These are phyloP conservation scores for Eutypa lata DNA, from an alignment of 2,329 filamentous ascomycete genomes.

Conservation along the genomic window DNA sequence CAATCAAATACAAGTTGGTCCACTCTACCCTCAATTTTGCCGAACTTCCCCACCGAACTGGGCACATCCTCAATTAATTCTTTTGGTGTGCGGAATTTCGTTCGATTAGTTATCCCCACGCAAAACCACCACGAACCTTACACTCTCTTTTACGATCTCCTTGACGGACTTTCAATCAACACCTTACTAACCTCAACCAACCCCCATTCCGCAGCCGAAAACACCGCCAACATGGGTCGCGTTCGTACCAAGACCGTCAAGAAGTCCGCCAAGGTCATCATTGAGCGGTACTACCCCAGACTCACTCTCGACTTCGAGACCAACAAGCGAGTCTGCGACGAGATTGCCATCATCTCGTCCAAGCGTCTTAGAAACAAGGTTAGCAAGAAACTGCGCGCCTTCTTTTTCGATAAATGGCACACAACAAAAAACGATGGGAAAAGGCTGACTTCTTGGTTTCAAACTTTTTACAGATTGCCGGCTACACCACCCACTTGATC, in stretches of 20 bases:
- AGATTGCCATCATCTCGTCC: constrained; percentile 98
- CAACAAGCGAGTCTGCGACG: constrained; percentile 99
- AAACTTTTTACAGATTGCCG: constrained; percentile 68
- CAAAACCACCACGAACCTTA: not conserved
- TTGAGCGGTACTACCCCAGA: constrained; percentile 97
- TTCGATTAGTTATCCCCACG: not conserved
- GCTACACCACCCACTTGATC: constrained; percentile 98
- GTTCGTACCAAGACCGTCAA: constrained; percentile 69
- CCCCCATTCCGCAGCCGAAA: constrained; percentile 30
- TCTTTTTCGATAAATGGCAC: too few species aligned
- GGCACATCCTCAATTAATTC: constrained; percentile 15
- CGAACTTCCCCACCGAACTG: constrained; percentile 24
- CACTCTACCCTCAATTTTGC: constrained; percentile 19
- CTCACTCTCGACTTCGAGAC: constrained; percentile 99
- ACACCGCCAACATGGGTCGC: constrained; percentile 65
- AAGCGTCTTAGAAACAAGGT: constrained; percentile 99
- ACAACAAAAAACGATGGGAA: constrained; percentile 4
- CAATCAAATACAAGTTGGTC: not conserved
- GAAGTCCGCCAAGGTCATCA: constrained; percentile 97
- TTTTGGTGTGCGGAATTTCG: constrained; percentile 7
- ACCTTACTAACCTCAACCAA: constrained; percentile 28
- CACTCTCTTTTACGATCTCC: not conserved
- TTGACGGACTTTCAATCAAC: constrained; percentile 16
- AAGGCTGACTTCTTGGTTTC: constrained; percentile 6
- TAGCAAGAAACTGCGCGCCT: constrained; percentile 21